Evolutionary conservation across 441 rosid species (phyloP), one percentile per base, ranked within the genome.

Genomic region (Flueggea neowawraea): DNA sequence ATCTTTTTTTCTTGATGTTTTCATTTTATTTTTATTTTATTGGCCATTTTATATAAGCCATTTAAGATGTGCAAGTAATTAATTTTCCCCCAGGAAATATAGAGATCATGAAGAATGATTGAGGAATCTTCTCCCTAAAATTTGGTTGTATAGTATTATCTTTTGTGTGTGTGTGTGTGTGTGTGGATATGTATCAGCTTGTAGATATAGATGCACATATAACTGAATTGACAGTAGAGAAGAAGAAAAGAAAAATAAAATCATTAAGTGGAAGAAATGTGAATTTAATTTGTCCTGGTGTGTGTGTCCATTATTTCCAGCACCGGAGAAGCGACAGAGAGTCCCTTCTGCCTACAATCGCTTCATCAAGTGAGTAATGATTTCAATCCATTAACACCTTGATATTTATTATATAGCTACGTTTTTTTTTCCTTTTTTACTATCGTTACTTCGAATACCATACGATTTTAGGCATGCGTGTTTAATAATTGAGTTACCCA

Each of bases 281-380:
- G 75, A 73, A 70, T 75, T 78, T 77, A 75, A 79, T 68, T 57
- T 52, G 51, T 82, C 71, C 44, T 80, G 78, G 75, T 62, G 47
- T 67, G 72, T 79, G 68, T 75, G 76, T 73, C 71, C 70, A 71
- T 73, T 51, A 63, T 73, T 71, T 79, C 75, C 97, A 93, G 98
- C 96, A 66, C 98, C 98, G 47, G 97, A 93, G 83, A 93, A 93
- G 86, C 80, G 98, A 82, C 97, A 90, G 81, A 85, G 98, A 87
- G 96, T 93, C 84, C 98, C 98, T 73, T 93, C 98, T 44, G 98
- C 98, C 57, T 93, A 93, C 83, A 93, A 93, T 81, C 90, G 99
- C 75, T 94, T 94, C 80, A 91, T 94, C 84, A 94, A 91, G 97
- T 94, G 70, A 83, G 95, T 71, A 72, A 64, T 12, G 63, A 66